Percentiles rank a stretch among this genome's conserved stretches.
Conservation (phyloP, 2,329 filamentous ascomycete genomes). For the Akanthomyces muscarius region DNA sequence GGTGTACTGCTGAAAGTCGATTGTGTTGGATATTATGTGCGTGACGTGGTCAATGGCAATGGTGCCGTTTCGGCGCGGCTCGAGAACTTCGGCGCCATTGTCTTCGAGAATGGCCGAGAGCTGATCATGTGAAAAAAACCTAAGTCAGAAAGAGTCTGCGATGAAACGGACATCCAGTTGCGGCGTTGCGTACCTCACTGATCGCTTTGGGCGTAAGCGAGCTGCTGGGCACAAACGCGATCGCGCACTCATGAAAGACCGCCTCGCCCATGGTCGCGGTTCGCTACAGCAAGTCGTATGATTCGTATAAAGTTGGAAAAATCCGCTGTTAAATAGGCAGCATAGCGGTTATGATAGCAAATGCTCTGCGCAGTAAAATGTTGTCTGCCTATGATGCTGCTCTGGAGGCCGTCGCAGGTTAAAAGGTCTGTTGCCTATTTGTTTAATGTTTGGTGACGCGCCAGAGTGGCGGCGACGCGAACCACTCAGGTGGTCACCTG, state of each 20-base stretch:
- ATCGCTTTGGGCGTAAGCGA: slow-evolving; percentile 38
- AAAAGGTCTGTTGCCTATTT: slow-evolving; percentile 18
- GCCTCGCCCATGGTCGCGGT: slow-evolving; percentile 28
- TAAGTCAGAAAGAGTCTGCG: background rate
- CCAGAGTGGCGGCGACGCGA: slow-evolving; percentile 30
- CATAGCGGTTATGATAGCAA: background rate
- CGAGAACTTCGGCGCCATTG: slow-evolving; percentile 48
- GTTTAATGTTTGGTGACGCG: slow-evolving; percentile 15
- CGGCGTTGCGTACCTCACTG: slow-evolving; percentile 32
- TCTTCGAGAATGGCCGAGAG: slow-evolving; percentile 41
- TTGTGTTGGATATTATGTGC: slow-evolving; percentile 64
- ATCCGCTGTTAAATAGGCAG: background rate
- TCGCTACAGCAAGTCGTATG: background rate
- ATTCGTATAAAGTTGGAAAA: background rate
- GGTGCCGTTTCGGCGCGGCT: slow-evolving; percentile 45
- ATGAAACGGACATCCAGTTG: no score
- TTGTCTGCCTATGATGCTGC: slow-evolving; percentile 7
- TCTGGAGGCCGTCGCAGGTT: background rate
- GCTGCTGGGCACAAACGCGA: slow-evolving; percentile 44
- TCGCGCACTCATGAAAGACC: slow-evolving; percentile 40
- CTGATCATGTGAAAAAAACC: slow-evolving; percentile 25
- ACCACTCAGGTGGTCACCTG: slow-evolving; percentile 35
- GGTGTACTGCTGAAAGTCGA: slow-evolving; percentile 87
- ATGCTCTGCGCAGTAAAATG: background rate
- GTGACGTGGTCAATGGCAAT: slow-evolving; percentile 46